Evolutionary conservation across 2,329 filamentous ascomycete genomes (phyloP), one percentile per base, ranked within the genome.

Genomic region (Neofusicoccum kwambonambiense): DNA sequence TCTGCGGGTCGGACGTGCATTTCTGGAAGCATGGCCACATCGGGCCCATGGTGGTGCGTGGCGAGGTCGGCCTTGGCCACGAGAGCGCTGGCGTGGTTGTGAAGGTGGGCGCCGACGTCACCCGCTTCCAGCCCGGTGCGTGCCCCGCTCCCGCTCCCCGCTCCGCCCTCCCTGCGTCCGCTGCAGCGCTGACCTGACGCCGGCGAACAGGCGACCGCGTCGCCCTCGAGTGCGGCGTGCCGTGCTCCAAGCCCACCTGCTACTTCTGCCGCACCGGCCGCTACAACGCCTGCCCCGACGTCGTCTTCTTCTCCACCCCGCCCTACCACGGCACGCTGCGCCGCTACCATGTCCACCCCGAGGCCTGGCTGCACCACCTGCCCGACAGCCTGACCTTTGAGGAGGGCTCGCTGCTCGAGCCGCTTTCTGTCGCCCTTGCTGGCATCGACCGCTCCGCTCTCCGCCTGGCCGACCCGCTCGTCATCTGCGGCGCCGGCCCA

Each of bases 151-250:
- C 31, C 17, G 3, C 44, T 5, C 15, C n/a, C n/a, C 17, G 1
- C 44, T 19, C 35, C 12, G 17, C 54, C 11, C 22, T 31, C 27
- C 27, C 27, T 31, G 2, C 22, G 22, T 22, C 22, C 22, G 22
- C 22, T 22, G 22, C 22, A 22, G 22, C 22, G 22, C 19, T 11
- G 8, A 39, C 37, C 54, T 45, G 39, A 44, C 39, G 77, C 1
- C 77, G 91, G 45, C 83, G 84, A 67, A 80, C 85, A 41, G 90
- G 89, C 65, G 93, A 97, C 79, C 89, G 91, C 70, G 90, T 97
- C 17, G 93, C 94, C n/a, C 82, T 98, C 47, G 94, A 98, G 82
- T 93, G 96, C n/a, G 94, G 94, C 60, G 86, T 92, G 61, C 92
- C 93, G 0, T 98, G 94, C 81, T 88, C 90, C 47, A 72, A 75